Conservation (phyloP, 2,329 filamentous ascomycete genomes). For the Hypoxylon sp. region DNA sequence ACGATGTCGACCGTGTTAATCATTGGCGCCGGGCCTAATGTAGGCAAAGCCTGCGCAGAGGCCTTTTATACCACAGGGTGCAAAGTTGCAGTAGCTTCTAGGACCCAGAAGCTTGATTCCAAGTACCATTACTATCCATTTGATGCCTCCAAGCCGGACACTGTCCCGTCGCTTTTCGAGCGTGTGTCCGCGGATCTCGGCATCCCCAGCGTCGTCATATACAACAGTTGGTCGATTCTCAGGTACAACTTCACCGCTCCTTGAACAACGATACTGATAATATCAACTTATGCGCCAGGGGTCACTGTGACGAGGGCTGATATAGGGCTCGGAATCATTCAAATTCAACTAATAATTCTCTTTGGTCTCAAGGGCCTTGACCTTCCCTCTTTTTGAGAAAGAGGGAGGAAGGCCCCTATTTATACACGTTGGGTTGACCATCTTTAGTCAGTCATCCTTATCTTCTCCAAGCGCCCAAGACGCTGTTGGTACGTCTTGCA, state of each 20-base stretch:
- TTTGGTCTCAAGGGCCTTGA: too few species aligned
- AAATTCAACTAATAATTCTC: too few species aligned
- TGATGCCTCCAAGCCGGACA: slow-evolving; percentile 26
- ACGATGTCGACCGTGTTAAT: slow-evolving; percentile 39
- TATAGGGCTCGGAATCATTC: too few species aligned
- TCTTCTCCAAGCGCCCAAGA: too few species aligned
- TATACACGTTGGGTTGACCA: too few species aligned
- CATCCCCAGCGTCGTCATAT: slow-evolving; percentile 30
- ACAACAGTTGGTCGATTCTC: slow-evolving; percentile 18
- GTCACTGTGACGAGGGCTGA: too few species aligned
- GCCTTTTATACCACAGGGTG: slow-evolving; percentile 40
- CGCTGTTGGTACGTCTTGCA: too few species aligned
- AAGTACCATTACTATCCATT: slow-evolving; percentile 21
- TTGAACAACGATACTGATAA: neutral
- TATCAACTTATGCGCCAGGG: neutral
- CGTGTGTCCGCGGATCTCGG: slow-evolving; percentile 14
- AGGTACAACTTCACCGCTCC: neutral
- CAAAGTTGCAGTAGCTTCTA: slow-evolving; percentile 41
- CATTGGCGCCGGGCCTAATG: slow-evolving; percentile 40
- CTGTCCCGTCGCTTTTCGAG: slow-evolving; percentile 35
- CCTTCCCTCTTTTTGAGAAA: too few species aligned
- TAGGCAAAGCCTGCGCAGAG: slow-evolving; percentile 36
- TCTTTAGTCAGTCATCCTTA: too few species aligned
- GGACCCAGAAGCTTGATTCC: slow-evolving; percentile 35
- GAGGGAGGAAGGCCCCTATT: too few species aligned